phyloP scores from a whole-genome alignment of 176 grass and related monocot genomes.

The Phragmites australis region DNA sequence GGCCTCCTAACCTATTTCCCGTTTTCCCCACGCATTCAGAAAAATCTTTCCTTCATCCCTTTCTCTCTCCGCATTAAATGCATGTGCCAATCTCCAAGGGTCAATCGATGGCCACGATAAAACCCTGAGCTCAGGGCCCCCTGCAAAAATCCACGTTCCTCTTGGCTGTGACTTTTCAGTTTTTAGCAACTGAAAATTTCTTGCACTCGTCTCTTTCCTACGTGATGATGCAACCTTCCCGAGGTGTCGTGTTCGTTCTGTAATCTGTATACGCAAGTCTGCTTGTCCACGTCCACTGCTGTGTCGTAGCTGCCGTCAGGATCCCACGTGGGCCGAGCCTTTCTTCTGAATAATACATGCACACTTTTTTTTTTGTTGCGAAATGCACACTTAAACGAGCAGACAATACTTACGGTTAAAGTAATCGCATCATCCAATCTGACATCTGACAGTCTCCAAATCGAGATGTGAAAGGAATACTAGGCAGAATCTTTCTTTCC shows the following conservation, averaged over 20 bases:
- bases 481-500: neutral
- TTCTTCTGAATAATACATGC: neutral
- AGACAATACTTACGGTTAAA: too few species aligned
- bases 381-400: too few species aligned
- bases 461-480: conserved; percentile 25
- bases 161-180: neutral
- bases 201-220: neutral
- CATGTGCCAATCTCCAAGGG: too few species aligned
- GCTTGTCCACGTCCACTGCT: neutral
- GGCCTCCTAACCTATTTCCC: too few species aligned
- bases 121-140: too few species aligned
- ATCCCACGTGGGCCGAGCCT: neutral
- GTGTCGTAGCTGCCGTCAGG: neutral
- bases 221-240: neutral
- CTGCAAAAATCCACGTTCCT: too few species aligned
- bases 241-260: neutral
- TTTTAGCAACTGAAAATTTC: neutral
- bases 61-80: too few species aligned
- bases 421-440: neutral
- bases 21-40: too few species aligned
- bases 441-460: neutral
- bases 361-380: too few species aligned
- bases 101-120: too few species aligned
- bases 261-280: neutral
- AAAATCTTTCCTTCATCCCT: too few species aligned